Base-by-base conservation (phyloP, 2,329 filamentous ascomycete genomes). In the Paecilomyces formosus region DNA sequence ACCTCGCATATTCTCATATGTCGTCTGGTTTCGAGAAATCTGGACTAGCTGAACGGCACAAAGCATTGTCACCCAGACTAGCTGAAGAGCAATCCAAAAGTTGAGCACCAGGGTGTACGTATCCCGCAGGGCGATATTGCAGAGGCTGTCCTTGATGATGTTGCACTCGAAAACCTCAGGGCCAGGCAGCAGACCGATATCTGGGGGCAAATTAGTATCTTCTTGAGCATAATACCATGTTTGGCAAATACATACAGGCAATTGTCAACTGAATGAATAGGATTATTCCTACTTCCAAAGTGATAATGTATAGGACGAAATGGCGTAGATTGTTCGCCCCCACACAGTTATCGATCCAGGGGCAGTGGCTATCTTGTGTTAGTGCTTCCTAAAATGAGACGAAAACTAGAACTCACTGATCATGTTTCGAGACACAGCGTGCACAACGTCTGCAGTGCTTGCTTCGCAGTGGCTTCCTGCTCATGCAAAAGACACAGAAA, bases 41-140 rank as follows among this genome's bases (percentile, higher is more conserved):
- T 99, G 94, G 55, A 97, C 82, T 55, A 97, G 86, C 72, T 99
- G 95, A 4, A 97, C 95, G 63, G 92, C 88, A 60, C 97, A 82
- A 33, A 99, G 86, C 92, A 99, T 97, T n/a, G 88, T 87, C 2
- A 97, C 90, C 94, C 94, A 99, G 21, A 90, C 88, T 31, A 97
- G 82, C 74, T 99, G 95, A 51, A 97, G 79, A 1, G 84, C 82
- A 6, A 84, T 83, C 94, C 94, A 99, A 28, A 90, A 76, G 12
- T 84, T 84, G 21, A 96, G 80, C 11, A 96, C 79, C 26, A 96
- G 82, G 1, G 90, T 93, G 72, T 93, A 96, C 0, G 90, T 82
- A 70, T 97, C 93, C 55, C 88, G 85, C 68, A 90, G 89, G 64
- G 95, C 79, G 45, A 90, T 79, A 53, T 83, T 81, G 80, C 94